These are phyloP conservation scores for Solanum hybrid DNA, from an alignment of 305 asterid species.

Conservation along the genomic window DNA sequence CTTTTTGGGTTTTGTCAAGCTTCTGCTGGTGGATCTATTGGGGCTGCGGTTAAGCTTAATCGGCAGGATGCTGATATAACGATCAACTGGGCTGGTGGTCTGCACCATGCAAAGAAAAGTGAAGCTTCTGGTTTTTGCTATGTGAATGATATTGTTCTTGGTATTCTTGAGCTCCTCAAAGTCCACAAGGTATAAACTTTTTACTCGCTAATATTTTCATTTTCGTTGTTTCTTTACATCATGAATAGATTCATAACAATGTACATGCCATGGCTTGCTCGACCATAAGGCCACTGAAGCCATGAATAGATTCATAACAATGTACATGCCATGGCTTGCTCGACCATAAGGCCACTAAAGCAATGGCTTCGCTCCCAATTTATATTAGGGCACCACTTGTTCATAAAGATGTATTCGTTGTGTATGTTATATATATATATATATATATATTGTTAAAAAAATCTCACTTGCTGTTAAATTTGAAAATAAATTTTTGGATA, in stretches of 20 bases:
- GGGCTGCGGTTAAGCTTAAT: conserved; percentile 53
- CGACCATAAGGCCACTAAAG: not conserved
- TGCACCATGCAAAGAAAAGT: conserved; percentile 58
- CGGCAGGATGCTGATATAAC: conserved; percentile 46
- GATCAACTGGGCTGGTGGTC: conserved; percentile 61
- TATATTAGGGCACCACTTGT: not conserved
- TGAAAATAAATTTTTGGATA: too few species aligned
- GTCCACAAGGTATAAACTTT: conserved; percentile 31
- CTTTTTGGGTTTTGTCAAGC: conserved; percentile 40
- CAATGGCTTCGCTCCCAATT: not conserved
- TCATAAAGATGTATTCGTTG: not conserved
- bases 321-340: too few species aligned
- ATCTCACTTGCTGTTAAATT: too few species aligned
- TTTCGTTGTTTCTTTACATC: not conserved
- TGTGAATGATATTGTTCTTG: conserved; percentile 52
- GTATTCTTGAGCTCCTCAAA: conserved; percentile 51
- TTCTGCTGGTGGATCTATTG: conserved; percentile 54
- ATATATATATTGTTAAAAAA: too few species aligned
- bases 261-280: not conserved
- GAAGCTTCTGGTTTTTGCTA: conserved; percentile 66
- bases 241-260: not conserved
- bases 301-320: too few species aligned
- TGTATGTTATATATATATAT: too few species aligned
- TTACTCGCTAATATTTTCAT: not conserved
- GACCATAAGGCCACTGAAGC: not conserved